Percentiles rank a stretch among this genome's conserved stretches.
Conservation (phyloP, 768 basidiomycete species). For the Crepidotus variabilis region DNA sequence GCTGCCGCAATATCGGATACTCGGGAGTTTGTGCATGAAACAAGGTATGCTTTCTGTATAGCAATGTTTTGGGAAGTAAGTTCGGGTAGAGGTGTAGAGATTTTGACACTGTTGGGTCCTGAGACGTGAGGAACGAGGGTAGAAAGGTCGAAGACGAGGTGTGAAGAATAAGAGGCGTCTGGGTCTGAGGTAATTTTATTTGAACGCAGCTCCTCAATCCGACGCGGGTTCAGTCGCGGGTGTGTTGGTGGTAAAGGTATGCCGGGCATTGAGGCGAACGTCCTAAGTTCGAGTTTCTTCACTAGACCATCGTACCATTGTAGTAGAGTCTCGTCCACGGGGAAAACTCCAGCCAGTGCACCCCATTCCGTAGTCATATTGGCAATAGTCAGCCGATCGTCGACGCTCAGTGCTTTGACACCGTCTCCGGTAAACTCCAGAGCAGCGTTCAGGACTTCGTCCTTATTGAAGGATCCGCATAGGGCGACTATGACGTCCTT, state of each 20-base stretch:
- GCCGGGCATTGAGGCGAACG: slow-evolving; percentile 57
- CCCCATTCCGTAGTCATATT: slow-evolving; percentile 99
- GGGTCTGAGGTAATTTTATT: slow-evolving; percentile 63
- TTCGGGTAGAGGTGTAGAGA: slow-evolving; percentile 89
- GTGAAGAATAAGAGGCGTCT: slow-evolving; percentile 78
- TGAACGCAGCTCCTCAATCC: slow-evolving; percentile 63
- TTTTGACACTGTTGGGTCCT: slow-evolving; percentile 96
- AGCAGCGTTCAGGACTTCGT: slow-evolving; percentile 95
- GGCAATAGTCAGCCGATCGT: slow-evolving; percentile 94
- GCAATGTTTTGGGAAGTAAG: slow-evolving; percentile 69
- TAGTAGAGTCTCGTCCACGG: slow-evolving; percentile 77
- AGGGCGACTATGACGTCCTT: slow-evolving; percentile 98
- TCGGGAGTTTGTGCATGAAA: slow-evolving; percentile 97
- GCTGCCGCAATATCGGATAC: slow-evolving; percentile 93
- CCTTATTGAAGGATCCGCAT: slow-evolving; percentile 92
- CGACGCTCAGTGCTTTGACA: slow-evolving; percentile 69
- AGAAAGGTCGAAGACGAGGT: slow-evolving; percentile 88
- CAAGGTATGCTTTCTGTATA: slow-evolving; percentile 97
- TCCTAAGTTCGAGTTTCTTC: slow-evolving; percentile 69
- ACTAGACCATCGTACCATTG: slow-evolving; percentile 82
- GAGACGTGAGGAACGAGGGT: slow-evolving; percentile 94
- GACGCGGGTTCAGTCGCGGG: slow-evolving; percentile 75
- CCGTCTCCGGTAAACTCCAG: slow-evolving; percentile 96
- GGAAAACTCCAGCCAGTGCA: slow-evolving; percentile 93
- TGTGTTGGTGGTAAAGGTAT: slow-evolving; percentile 77